Percentiles rank a stretch among this genome's conserved stretches.
Conservation (phyloP, 2,329 filamentous ascomycete genomes). For the Aspergillus ochraceus region DNA sequence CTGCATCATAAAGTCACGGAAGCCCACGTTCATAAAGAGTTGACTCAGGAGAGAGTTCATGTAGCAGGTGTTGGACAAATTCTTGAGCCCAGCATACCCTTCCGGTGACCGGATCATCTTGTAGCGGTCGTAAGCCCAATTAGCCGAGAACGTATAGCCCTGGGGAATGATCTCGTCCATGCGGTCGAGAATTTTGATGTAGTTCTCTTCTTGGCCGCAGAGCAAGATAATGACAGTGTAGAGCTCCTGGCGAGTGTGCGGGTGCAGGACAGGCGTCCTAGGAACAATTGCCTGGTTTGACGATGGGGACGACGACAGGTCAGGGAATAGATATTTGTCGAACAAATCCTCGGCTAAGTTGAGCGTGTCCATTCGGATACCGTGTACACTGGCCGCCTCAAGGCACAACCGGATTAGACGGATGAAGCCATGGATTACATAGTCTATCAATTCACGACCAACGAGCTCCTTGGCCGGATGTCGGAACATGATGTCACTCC, state of each 20-base stretch:
- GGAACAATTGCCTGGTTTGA: slow-evolving; percentile 31
- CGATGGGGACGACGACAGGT: slow-evolving; percentile 35
- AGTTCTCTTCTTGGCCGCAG: slow-evolving; percentile 52
- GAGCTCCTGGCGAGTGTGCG: slow-evolving; percentile 58
- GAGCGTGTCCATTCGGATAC: slow-evolving; percentile 34
- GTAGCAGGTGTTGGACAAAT: slow-evolving; percentile 95
- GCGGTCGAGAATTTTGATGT: slow-evolving; percentile 53
- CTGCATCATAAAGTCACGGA: slow-evolving; percentile 78
- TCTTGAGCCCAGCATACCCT: slow-evolving; percentile 85
- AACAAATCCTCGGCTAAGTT: slow-evolving; percentile 57
- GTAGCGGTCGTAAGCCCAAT: slow-evolving; percentile 62
- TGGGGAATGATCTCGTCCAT: slow-evolving; percentile 55
- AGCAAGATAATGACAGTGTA: slow-evolving; percentile 61
- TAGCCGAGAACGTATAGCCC: slow-evolving; percentile 63
- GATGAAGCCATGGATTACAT: slow-evolving; percentile 44
- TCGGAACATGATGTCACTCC: slow-evolving; percentile 44
- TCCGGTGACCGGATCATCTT: slow-evolving; percentile 71
- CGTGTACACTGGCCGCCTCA: slow-evolving; percentile 36
- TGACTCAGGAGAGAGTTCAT: slow-evolving; percentile 93
- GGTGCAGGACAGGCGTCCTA: slow-evolving; percentile 53
- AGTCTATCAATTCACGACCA: slow-evolving; percentile 46
- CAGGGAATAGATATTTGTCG: slow-evolving; percentile 66
- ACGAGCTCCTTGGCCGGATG: slow-evolving; percentile 49
- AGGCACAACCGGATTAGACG: slow-evolving; percentile 45
- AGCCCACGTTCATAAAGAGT: slow-evolving; percentile 90